Evolutionary conservation across 2,329 filamentous ascomycete genomes (phyloP).

Genomic region (Diaporthe aspalathi): DNA sequence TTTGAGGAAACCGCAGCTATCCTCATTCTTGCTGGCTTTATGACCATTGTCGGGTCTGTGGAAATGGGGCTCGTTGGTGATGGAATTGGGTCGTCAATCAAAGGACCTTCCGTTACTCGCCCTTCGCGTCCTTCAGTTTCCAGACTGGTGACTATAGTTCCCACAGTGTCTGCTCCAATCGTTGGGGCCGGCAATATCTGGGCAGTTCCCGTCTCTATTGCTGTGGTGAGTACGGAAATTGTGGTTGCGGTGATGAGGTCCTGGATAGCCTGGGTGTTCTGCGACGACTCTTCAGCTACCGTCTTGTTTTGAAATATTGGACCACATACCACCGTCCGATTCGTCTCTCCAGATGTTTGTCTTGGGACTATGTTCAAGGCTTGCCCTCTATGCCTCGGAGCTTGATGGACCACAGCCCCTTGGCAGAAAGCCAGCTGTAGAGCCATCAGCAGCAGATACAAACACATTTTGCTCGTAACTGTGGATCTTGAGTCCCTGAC

Average conservation of each 20-base stretch:
- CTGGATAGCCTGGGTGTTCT: constrained; percentile 29
- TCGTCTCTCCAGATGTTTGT: constrained; percentile 1
- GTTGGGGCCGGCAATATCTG: constrained; percentile 50
- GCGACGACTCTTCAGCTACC: neutral
- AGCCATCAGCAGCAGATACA: constrained; percentile 35
- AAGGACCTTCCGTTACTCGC: constrained; percentile 42
- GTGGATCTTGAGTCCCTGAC: constrained; percentile 4
- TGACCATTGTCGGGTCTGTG: constrained; percentile 39
- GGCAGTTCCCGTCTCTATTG: constrained; percentile 46
- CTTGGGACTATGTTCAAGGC: neutral
- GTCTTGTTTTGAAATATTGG: too few relatives aligned
- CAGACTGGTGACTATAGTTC: constrained; percentile 48
- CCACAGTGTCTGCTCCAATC: constrained; percentile 47
- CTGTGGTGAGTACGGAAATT: constrained; percentile 48
- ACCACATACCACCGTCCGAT: constrained; percentile 19
- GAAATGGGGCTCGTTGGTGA: constrained; percentile 33
- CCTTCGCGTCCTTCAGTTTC: constrained; percentile 44
- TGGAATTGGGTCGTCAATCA: constrained; percentile 42
- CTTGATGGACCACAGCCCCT: neutral
- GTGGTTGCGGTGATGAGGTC: constrained; percentile 32
- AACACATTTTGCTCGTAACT: constrained; percentile 25
- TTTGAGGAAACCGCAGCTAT: constrained; percentile 50
- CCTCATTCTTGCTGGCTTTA: constrained; percentile 40
- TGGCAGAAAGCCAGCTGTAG: constrained; percentile 35
- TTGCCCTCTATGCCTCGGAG: neutral